A percentile compares a stretch with the other conserved stretches of the same genome.
Conservation (phyloP, 176 grass and related monocot species). For the Juncus effusus region DNA sequence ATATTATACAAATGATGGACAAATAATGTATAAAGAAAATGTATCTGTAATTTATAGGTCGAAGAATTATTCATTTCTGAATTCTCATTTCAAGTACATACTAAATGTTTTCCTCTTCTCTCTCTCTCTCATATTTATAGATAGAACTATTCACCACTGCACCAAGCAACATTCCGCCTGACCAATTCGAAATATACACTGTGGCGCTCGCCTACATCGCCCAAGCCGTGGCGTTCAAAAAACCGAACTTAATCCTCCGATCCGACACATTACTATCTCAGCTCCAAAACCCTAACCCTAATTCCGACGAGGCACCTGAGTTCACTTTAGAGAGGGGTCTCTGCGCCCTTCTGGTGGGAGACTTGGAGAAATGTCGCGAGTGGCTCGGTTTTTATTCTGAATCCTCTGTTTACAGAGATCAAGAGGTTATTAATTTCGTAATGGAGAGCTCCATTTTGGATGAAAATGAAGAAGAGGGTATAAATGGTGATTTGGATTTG, state of each 20-base stretch:
- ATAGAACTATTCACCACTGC: conserved; percentile 79
- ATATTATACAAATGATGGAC: background rate
- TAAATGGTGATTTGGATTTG: conserved; percentile 36
- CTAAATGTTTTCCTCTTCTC: conserved; percentile 6
- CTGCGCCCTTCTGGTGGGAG: conserved; percentile 75
- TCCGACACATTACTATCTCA: conserved; percentile 72
- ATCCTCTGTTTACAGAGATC: conserved; percentile 55
- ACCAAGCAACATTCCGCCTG: conserved; percentile 82
- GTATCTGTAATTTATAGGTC: background rate
- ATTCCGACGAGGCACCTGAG: conserved; percentile 44
- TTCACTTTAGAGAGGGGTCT: conserved; percentile 75
- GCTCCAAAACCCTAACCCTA: conserved; percentile 64
- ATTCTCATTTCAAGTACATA: background rate
- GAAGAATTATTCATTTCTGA: background rate
- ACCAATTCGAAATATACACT: conserved; percentile 85
- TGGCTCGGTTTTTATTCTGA: conserved; percentile 83
- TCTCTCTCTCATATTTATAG: conserved; percentile 20
- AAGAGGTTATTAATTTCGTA: conserved; percentile 76
- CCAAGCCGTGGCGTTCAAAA: conserved; percentile 75
- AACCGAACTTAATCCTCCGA: conserved; percentile 61
- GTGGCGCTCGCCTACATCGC: conserved; percentile 86
- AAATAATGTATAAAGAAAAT: background rate
- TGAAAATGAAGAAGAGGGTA: conserved; percentile 32
- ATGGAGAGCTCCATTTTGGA: conserved; percentile 57
- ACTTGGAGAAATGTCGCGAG: conserved; percentile 63